Conservation (phyloP, 306 rosid genomes). For the Acacia confusa region DNA sequence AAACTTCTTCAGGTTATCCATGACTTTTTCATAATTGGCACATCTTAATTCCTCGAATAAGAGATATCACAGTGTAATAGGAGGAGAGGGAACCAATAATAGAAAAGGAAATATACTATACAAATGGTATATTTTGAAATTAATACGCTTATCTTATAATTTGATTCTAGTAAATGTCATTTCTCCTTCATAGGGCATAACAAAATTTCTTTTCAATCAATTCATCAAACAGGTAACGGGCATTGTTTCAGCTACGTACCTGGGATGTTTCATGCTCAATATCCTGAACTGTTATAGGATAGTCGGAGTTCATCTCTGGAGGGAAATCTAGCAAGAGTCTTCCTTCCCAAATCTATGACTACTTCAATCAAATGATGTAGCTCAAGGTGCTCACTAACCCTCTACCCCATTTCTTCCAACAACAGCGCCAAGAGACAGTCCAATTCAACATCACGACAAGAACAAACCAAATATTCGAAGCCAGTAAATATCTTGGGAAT, state of each 20-base stretch:
- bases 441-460: conserved; percentile 58
- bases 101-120: background rate
- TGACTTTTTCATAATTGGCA: background rate
- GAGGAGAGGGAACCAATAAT: background rate
- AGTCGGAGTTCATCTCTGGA: conserved; percentile 77
- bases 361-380: conserved; percentile 74
- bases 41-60: background rate
- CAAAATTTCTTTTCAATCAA: background rate
- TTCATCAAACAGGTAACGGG: conserved; percentile 35
- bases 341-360: conserved; percentile 94
- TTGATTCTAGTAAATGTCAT: background rate
- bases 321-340: conserved; percentile 89
- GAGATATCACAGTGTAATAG: background rate
- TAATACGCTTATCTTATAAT: background rate
- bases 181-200: background rate
- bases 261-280: conserved; percentile 81
- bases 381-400: conserved; percentile 69
- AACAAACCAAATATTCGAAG: conserved; percentile 25
- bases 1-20: background rate
- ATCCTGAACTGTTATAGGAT: conserved; percentile 66
- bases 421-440: conserved; percentile 69
- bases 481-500: conserved; percentile 29
- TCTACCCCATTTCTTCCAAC: conserved; percentile 80
- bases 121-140: background rate
- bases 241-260: conserved; percentile 44